Conservation (phyloP, 2,329 filamentous ascomycete genomes). For the Diaporthe sp. region DNA sequence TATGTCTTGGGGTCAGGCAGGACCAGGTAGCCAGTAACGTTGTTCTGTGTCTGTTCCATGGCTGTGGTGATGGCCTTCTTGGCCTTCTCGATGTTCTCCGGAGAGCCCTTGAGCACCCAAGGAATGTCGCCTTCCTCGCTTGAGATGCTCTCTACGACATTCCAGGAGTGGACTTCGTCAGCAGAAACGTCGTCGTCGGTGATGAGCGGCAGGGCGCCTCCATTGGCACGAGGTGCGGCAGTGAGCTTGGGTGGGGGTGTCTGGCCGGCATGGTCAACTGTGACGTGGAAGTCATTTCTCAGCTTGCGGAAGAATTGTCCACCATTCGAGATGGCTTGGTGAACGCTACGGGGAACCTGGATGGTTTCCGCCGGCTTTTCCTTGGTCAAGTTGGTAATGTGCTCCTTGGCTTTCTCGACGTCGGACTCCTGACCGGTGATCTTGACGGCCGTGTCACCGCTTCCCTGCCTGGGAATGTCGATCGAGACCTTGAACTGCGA, state of each 20-base stretch:
- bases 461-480: slow-evolving; percentile 92
- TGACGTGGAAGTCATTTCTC: slow-evolving; percentile 87
- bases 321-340: slow-evolving; percentile 83
- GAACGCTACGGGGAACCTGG: slow-evolving; percentile 84
- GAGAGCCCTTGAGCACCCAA: slow-evolving; percentile 87
- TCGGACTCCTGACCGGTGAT: slow-evolving; percentile 83
- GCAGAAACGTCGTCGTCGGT: slow-evolving; percentile 82
- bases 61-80: slow-evolving; percentile 81
- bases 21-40: slow-evolving; percentile 86
- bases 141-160: slow-evolving; percentile 75
- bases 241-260: slow-evolving; percentile 79
- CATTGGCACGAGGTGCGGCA: slow-evolving; percentile 68
- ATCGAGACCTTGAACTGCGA: slow-evolving; percentile 87
- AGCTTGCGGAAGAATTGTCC: slow-evolving; percentile 95
- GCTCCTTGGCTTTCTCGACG: slow-evolving; percentile 88
- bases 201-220: slow-evolving; percentile 84
- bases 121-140: slow-evolving; percentile 82
- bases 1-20: slow-evolving; percentile 92
- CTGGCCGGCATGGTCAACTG: slow-evolving; percentile 90
- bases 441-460: slow-evolving; percentile 87
- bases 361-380: slow-evolving; percentile 90
- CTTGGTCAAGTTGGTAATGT: slow-evolving; percentile 84
- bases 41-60: slow-evolving; percentile 79
- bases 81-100: slow-evolving; percentile 86
- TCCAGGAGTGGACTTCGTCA: slow-evolving; percentile 84